A percentile compares a stretch with the other conserved stretches of the same genome.
Evolutionary conservation across 257 asterid species (phyloP).

Genomic region (Plantago elongata): DNA sequence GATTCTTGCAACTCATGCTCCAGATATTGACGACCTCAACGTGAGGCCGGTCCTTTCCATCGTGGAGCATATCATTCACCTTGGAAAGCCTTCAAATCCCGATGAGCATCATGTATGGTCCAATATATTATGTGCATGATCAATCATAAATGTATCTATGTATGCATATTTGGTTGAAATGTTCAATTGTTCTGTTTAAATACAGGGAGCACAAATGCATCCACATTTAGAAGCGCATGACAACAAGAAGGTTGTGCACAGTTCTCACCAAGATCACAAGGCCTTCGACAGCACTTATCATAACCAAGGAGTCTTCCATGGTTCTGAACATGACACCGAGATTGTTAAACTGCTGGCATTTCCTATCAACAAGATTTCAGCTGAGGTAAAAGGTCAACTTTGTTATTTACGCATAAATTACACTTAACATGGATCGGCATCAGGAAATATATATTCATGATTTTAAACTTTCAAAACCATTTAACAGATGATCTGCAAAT

Average conservation of each 20-base stretch:
- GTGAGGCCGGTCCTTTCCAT: slow-evolving; percentile 50
- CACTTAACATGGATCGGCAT: too few relatives aligned
- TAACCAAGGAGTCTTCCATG: slow-evolving; percentile 19
- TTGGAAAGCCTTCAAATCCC: slow-evolving; percentile 27
- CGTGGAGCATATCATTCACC: slow-evolving; percentile 55
- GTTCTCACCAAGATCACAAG: slow-evolving; percentile 9
- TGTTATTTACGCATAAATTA: neutral
- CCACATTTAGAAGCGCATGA: slow-evolving; percentile 29
- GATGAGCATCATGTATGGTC: slow-evolving; percentile 17
- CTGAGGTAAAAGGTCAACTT: slow-evolving; percentile 43
- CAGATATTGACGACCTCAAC: slow-evolving; percentile 48
- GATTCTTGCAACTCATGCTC: slow-evolving; percentile 40
- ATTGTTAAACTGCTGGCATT: slow-evolving; percentile 49
- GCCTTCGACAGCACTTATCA: slow-evolving; percentile 21
- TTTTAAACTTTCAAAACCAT: neutral
- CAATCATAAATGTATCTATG: neutral
- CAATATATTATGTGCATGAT: neutral
- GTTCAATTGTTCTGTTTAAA: neutral
- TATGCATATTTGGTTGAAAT: neutral
- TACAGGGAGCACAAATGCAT: slow-evolving; percentile 26
- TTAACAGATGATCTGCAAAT: slow-evolving; percentile 44
- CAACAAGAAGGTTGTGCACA: slow-evolving; percentile 16
- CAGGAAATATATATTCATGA: neutral
- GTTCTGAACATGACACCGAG: slow-evolving; percentile 41
- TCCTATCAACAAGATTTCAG: slow-evolving; percentile 60